A percentile compares a stretch with the other conserved stretches of the same genome.
phyloP scores from a whole-genome alignment of 2,329 filamentous ascomycete genomes.

The Fusarium chuoi region DNA sequence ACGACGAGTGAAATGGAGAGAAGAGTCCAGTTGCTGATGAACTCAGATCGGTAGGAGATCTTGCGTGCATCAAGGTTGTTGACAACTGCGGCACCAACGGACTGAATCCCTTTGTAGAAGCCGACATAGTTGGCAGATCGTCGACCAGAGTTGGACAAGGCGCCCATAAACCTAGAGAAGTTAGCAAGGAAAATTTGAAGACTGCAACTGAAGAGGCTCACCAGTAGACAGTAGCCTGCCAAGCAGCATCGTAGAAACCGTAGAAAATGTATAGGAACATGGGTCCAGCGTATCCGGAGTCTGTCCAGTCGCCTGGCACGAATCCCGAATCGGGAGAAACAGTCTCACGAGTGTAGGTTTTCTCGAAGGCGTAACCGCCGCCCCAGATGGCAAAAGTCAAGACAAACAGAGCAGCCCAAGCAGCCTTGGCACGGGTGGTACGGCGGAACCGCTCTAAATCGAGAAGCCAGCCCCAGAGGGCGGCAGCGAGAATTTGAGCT shows the following conservation, averaged over 20 bases:
- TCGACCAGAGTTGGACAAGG: slow-evolving; percentile 90
- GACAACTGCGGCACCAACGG: slow-evolving; percentile 71
- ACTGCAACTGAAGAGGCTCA: slow-evolving; percentile 63
- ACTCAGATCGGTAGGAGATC: slow-evolving; percentile 74
- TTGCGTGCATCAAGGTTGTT: slow-evolving; percentile 50
- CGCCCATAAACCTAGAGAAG: slow-evolving; percentile 80
- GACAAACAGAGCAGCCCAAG: slow-evolving; percentile 69
- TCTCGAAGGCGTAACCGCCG: slow-evolving; percentile 81
- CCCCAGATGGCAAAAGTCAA: slow-evolving; percentile 86
- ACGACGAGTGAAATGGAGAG: slow-evolving; percentile 78
- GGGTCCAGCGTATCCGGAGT: slow-evolving; percentile 74
- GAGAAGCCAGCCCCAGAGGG: slow-evolving; percentile 76
- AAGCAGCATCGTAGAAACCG: slow-evolving; percentile 87
- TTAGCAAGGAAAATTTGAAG: slow-evolving; percentile 29
- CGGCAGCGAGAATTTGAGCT: slow-evolving; percentile 80
- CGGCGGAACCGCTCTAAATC: slow-evolving; percentile 71
- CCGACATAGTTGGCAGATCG: slow-evolving; percentile 92
- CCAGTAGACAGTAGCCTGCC: slow-evolving; percentile 95
- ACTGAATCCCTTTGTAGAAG: slow-evolving; percentile 88
- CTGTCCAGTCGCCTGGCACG: slow-evolving; percentile 69
- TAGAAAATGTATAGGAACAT: slow-evolving; percentile 94
- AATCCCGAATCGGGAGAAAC: slow-evolving; percentile 19
- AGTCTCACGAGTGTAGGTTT: slow-evolving; percentile 36
- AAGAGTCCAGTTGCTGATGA: slow-evolving; percentile 78
- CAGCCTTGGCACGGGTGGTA: slow-evolving; percentile 72